phyloP scores from a whole-genome alignment of 345 rosid genomes.

The Dipteronia sinensis region DNA sequence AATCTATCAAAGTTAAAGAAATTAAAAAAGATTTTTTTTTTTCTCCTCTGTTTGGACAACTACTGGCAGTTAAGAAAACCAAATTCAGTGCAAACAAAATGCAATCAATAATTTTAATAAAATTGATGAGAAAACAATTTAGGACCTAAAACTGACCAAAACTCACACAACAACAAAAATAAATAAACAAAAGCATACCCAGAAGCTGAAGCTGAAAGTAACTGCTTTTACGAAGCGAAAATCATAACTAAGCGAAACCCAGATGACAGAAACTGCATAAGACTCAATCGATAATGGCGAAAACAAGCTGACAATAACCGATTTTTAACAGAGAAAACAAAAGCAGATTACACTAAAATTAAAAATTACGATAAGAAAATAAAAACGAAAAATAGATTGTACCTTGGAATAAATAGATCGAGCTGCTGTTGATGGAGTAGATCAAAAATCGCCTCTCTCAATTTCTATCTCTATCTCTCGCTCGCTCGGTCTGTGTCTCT shows the following conservation, averaged over 20 bases:
- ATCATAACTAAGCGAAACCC: background rate
- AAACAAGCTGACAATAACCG: background rate
- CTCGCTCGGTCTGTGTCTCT: constrained; percentile 2
- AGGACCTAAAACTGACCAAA: background rate
- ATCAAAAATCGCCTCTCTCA: constrained; percentile 8
- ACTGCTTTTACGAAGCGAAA: background rate
- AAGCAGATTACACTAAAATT: background rate
- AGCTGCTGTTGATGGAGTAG: constrained; percentile 2
- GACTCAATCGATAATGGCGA: background rate
- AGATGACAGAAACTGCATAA: background rate
- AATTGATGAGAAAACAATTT: background rate
- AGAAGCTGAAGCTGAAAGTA: constrained; percentile 10
- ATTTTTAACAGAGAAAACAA: background rate
- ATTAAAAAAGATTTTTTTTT: background rate
- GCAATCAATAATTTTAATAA: background rate
- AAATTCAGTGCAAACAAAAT: constrained; percentile 8
- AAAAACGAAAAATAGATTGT: background rate
- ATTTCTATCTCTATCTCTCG: background rate
- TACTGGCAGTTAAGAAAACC: background rate
- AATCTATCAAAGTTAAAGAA: background rate
- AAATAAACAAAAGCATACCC: background rate
- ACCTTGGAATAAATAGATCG: constrained; percentile 13
- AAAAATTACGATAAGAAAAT: background rate
- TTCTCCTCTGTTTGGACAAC: background rate
- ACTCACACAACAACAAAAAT: background rate